phyloP scores from a whole-genome alignment of 169 alveolate genomes.

The Theileria sp. region DNA sequence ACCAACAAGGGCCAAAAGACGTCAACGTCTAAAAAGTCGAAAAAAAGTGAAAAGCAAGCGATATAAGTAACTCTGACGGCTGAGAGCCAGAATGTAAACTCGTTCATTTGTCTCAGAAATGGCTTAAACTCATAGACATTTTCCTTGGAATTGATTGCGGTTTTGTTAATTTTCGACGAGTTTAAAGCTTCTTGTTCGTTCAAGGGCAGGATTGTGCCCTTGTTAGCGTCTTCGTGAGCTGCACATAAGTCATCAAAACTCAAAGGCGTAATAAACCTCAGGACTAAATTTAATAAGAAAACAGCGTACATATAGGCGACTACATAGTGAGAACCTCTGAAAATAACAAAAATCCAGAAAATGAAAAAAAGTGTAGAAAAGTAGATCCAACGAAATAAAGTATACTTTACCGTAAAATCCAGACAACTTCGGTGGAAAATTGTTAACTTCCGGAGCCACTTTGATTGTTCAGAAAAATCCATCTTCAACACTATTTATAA shows the following conservation, averaged over 20 bases:
- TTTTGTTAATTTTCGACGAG: constrained; percentile 2
- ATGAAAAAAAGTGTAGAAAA: constrained; percentile 42
- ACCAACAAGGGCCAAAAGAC: constrained; percentile 90
- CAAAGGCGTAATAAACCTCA: constrained; percentile 74
- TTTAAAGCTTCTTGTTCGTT: constrained; percentile 28
- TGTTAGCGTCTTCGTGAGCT: constrained; percentile 72
- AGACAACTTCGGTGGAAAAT: constrained; percentile 20
- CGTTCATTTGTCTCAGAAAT: constrained; percentile 84
- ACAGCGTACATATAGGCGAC: constrained; percentile 75
- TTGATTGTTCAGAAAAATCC: neutral
- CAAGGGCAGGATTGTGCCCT: constrained; percentile 74
- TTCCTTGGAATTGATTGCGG: neutral
- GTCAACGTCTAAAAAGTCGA: constrained; percentile 82
- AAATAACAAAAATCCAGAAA: constrained; percentile 62
- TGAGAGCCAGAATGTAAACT: constrained; percentile 85
- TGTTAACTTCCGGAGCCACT: neutral
- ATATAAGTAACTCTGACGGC: constrained; percentile 73
- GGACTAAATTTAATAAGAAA: constrained; percentile 63
- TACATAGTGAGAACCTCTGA: constrained; percentile 64
- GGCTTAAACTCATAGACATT: constrained; percentile 85
- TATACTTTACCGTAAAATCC: constrained; percentile 57
- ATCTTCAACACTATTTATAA: neutral
- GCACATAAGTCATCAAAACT: constrained; percentile 75
- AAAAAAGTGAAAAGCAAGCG: constrained; percentile 65
- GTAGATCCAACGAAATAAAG: constrained; percentile 66